Base-by-base conservation (phyloP, 1,139 yeast genomes). In the Debaryomycetaceae sp. region DNA sequence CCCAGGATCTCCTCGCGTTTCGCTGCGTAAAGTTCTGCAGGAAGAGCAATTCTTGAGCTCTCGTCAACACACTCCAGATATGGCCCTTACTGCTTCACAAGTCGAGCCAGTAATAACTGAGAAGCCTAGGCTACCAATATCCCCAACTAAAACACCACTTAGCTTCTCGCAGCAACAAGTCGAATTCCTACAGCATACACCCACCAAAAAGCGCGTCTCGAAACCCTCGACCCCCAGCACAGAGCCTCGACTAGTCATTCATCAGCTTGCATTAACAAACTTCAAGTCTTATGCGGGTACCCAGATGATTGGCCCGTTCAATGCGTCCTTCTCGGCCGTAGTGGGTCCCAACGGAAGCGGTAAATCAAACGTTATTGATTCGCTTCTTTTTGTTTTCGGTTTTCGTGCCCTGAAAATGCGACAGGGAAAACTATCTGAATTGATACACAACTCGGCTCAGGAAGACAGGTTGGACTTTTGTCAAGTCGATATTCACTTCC, bases 331-430 rank as follows among this genome's bases (percentile, higher is more conserved):
- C 49, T 83, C 95, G 6, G 96, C 99, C 0, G 94, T 92, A 7
- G 97, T 92, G n/a, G 99, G 99, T 0, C 98, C 98, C 4, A 92
- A 92, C 51, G 99, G 99, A 19, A 82, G 95, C 24, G 98, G 98
- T 6, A 90, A 90, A 53, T 87, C 97, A 10, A 92, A 92, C 49
- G 98, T 92, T 23, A 92, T 92, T 39, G 99, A 92, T 49, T 82
- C 97, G 2, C 71, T 92, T 70, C 62, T 92, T 35, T 92, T 92
- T 53, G 98, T 92, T 3, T 92, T 92, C 58, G 99, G 99, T 0
- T 92, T 92, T 53, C 66, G 98, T 37, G 98, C 98, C 1, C 74
- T 77, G 49, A 90, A 92, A 51, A 86, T 92, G 96, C 77, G 99
- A 47, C 99, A 92, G 42, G 86, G 93, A 2, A 90, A 87, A 49